Base-by-base conservation (phyloP, 306 rosid genomes). In the Vicia sativa region DNA sequence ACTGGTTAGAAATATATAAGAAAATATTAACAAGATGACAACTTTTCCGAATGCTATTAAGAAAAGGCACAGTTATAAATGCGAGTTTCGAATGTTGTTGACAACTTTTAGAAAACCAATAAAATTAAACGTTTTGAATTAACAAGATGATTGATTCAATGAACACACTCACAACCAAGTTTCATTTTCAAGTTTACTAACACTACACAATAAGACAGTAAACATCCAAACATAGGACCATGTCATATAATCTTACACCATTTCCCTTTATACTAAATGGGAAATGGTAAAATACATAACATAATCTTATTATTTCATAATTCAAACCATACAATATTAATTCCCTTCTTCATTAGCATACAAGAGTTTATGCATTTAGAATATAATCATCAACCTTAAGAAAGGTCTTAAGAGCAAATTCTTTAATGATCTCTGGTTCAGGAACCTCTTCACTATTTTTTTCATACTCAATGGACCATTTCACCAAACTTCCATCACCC, bases 341-440 rank as follows among this genome's bases (percentile, higher is more conserved):
- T 14, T n/a, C 11, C n/a, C 56, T 66, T 61, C 12, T 42, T 21
- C 13, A 52, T 21, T 23, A 28, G 25, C 42, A 0, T 48, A 4
- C 15, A 53, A 21, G 19, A 6, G 23, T 60, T 65, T 78, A 78
- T 29, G 83, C 63, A 6, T 60, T 54, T 72, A 41, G 61, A 77
- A 74, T 29, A 70, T 81, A 88, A 28, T 11, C 88, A 74, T 91
- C 97, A 0, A 91, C 77, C 83, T 91, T 89, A 0, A 16, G 37
- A 71, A 91, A 87, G 83, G 85, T 91, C 83, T 85, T 87, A 49
- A 59, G 83, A 1, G 70, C 97, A 79, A 89, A 87, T 12, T 89
- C 96, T 70, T 87, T 87, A 64, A 91, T 62, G 41, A 69, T 2
- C 9, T 74, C 64, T 25, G 95, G 97, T 28, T 87, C 89, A 11